Base-by-base conservation (phyloP, 192 early-diverging fungal species). In the Linderina pennispora region DNA sequence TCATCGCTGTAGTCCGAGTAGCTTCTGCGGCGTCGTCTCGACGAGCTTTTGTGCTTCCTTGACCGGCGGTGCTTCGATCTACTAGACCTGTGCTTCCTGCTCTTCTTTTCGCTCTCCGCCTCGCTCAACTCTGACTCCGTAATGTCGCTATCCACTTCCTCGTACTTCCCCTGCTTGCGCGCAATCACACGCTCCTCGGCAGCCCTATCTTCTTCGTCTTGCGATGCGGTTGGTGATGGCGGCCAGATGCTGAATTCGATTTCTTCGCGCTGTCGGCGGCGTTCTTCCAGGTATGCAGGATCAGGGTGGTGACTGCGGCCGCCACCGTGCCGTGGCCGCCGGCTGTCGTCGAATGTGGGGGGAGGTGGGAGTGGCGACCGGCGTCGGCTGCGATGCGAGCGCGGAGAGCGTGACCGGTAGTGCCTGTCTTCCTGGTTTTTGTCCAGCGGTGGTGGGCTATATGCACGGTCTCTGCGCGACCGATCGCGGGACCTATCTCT, bases 161-260 rank as follows among this genome's bases (percentile, higher is more conserved):
- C 51, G 3, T 61, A 28, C n/a, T 40, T 55, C 34, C 36, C 51
- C 21, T 62, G 48, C 17, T 62, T 28, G 33, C 58, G 35, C 0
- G 54, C 51, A 26, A 74, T 46, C 31, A 74, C 35, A 3, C 36
- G 43, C 7, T 60, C 63, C 14, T 74, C 70, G 8, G 45, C 58
- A 1, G 31, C 17, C 8, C 42, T 46, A 33, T 78, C 71, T 1
- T 54, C 36, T 13, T 78, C 72, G 19, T 78, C 79, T 32, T 62
- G 75, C 0, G 73, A 75, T 17, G 53, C 65, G 0, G 80, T 73
- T 10, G 77, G 80, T 1, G 80, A 78, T 14, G 74, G 44, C 8
- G 76, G 60, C 80, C 80, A 82, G 17, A 82, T 76, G 0, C 76
- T 74, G 28, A 74, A 67, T 17, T 56, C 26, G 22, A 47, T 74